Percentiles rank a stretch among this genome's conserved stretches.
phyloP scores from a whole-genome alignment of 2,329 filamentous ascomycete genomes.

The Magnaporthiopsis incrustans region DNA sequence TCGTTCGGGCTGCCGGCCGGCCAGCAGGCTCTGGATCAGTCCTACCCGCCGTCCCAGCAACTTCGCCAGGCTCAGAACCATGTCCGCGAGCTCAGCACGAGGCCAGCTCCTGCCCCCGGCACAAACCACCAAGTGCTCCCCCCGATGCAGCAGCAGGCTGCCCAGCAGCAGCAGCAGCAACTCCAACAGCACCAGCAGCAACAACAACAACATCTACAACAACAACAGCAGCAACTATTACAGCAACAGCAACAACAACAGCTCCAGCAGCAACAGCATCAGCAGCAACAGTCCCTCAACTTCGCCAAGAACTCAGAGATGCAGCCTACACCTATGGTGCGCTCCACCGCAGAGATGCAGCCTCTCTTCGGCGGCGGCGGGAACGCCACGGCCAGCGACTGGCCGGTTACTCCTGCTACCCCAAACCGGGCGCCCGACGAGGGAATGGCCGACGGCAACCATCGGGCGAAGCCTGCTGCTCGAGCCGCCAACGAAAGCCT shows the following conservation, averaged over 20 bases:
- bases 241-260: constrained; percentile 36
- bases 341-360: constrained; percentile 39
- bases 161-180: neutral
- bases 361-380: constrained; percentile 26
- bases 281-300: neutral
- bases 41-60: constrained; percentile 12
- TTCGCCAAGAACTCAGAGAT: constrained; percentile 26
- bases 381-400: constrained; percentile 17
- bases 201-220: constrained; percentile 33
- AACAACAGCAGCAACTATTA: constrained; percentile 36
- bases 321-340: constrained; percentile 42
- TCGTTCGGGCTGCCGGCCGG: constrained; percentile 34
- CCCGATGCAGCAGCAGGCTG: constrained; percentile 32
- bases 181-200: too few species aligned
- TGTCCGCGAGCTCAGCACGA: constrained; percentile 41
- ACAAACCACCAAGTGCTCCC: constrained; percentile 41
- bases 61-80: constrained; percentile 39
- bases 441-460: constrained; percentile 21
- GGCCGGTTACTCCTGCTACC: constrained; percentile 20
- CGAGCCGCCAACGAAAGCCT: constrained; percentile 31
- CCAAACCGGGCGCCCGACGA: constrained; percentile 17
- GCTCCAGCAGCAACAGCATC: constrained; percentile 19
- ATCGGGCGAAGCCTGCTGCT: constrained; percentile 28
- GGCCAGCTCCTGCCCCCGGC: constrained; percentile 41
- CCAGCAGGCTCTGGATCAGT: constrained; percentile 31